Percentiles rank a stretch among this genome's conserved stretches.
phyloP scores from a whole-genome alignment of 2,329 filamentous ascomycete species.

The Apiospora marii region DNA sequence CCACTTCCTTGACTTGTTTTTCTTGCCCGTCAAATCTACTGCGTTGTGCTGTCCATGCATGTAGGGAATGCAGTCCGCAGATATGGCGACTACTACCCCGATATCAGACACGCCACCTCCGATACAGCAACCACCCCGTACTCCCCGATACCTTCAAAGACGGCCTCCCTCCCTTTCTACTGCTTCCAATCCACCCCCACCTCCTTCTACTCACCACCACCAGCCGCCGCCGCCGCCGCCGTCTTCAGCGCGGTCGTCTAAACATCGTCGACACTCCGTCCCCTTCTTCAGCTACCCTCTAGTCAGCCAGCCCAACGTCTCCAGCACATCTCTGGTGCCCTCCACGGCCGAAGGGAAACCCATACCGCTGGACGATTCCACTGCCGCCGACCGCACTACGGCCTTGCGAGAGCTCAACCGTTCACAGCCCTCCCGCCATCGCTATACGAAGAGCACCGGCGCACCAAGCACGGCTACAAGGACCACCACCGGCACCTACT shows the following conservation, averaged over 20 bases:
- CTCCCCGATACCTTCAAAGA: conserved; percentile 20
- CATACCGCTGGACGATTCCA: conserved; percentile 64
- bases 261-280: conserved; percentile 47
- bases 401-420: conserved; percentile 67
- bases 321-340: conserved; percentile 60
- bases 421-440: conserved; percentile 62
- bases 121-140: conserved; percentile 26
- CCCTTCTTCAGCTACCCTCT: conserved; percentile 56
- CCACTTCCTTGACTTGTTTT: conserved; percentile 12
- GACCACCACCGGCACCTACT: conserved; percentile 58
- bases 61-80: conserved; percentile 31
- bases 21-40: conserved; percentile 10
- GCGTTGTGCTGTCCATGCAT: conserved; percentile 30
- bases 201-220: conserved; percentile 31
- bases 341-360: conserved; percentile 64
- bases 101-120: conserved; percentile 26
- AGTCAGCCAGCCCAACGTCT: conserved; percentile 56
- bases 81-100: conserved; percentile 25
- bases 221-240: conserved; percentile 13
- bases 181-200: conserved; percentile 30
- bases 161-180: conserved; percentile 22
- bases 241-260: conserved; percentile 30
- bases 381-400: conserved; percentile 63
- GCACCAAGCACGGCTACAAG: conserved; percentile 54
- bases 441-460: conserved; percentile 63